phyloP scores from a whole-genome alignment of 1,284 basidiomycete genomes.

The Ganoderma leucocontextum region DNA sequence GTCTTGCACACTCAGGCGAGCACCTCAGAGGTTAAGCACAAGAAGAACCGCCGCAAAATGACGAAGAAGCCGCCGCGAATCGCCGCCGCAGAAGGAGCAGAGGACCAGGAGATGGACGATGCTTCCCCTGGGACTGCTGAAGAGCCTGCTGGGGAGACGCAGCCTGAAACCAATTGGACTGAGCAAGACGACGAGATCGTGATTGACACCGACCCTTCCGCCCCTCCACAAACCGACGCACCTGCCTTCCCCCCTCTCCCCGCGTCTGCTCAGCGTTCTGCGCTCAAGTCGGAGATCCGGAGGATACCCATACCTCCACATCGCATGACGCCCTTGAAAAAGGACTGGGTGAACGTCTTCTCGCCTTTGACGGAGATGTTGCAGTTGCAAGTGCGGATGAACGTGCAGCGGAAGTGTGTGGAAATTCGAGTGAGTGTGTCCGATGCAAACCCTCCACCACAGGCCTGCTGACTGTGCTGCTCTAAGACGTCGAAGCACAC shows the following conservation, averaged over 20 bases:
- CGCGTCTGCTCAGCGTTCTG: slow-evolving; percentile 60
- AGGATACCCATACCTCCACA: slow-evolving; percentile 94
- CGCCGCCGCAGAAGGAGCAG: slow-evolving; percentile 32
- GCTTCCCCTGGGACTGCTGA: slow-evolving; percentile 15
- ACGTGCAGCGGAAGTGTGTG: slow-evolving; percentile 86
- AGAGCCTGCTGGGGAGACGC: slow-evolving; percentile 8
- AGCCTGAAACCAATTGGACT: slow-evolving; percentile 24
- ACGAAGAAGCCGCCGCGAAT: slow-evolving; percentile 47
- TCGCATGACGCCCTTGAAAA: slow-evolving; percentile 96
- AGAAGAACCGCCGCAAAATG: slow-evolving; percentile 66
- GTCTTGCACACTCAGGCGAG: slow-evolving; percentile 54
- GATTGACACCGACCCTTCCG: slow-evolving; percentile 61
- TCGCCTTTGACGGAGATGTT: slow-evolving; percentile 95
- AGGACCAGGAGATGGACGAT: slow-evolving; percentile 52
- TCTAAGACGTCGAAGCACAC: slow-evolving; percentile 93
- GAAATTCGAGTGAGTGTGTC: slow-evolving; percentile 84
- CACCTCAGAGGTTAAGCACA: slow-evolving; percentile 44
- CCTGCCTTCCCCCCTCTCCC: slow-evolving; percentile 75
- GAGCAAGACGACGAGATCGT: slow-evolving; percentile 67
- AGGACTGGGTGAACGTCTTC: slow-evolving; percentile 98
- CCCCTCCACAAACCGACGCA: slow-evolving; percentile 51
- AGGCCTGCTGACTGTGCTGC: slow-evolving; percentile 17
- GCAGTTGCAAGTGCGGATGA: slow-evolving; percentile 96
- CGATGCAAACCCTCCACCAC: not conserved
- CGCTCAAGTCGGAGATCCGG: slow-evolving; percentile 81